Percentiles rank a stretch among this genome's conserved stretches.
Conservation (phyloP, 2,329 filamentous ascomycete species). For the Rosellinia necatrix region DNA sequence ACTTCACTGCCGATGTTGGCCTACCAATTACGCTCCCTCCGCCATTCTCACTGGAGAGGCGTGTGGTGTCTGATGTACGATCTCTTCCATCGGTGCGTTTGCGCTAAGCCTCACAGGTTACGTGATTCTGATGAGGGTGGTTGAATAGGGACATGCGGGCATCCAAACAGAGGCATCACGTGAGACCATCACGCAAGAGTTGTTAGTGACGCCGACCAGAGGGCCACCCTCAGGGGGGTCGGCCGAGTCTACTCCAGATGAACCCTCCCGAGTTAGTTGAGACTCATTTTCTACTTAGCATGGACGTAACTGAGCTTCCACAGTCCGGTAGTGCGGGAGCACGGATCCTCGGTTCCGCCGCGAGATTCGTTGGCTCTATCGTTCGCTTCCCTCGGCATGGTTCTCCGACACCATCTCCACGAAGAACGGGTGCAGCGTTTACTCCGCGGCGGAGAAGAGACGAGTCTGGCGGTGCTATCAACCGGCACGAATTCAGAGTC, state of each 20-base stretch:
- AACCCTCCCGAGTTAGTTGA: conserved; percentile 21
- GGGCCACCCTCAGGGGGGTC: conserved; percentile 29
- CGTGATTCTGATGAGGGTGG: conserved; percentile 12
- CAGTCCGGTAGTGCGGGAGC: conserved; percentile 30
- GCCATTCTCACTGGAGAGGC: conserved; percentile 37
- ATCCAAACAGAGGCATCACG: conserved; percentile 15
- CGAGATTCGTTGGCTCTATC: conserved; percentile 36
- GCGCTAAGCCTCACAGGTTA: background rate
- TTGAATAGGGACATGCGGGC: conserved; percentile 20
- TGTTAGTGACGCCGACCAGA: conserved; percentile 35
- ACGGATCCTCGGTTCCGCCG: conserved; percentile 36
- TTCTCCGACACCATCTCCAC: conserved; percentile 27
- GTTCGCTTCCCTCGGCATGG: conserved; percentile 28
- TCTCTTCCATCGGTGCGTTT: conserved; percentile 38
- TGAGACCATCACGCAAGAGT: conserved; percentile 19
- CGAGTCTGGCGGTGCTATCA: conserved; percentile 23
- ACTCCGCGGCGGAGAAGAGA: conserved; percentile 23
- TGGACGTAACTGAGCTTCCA: conserved; percentile 10
- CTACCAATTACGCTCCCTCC: conserved; percentile 35
- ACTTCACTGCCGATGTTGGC: conserved; percentile 19
- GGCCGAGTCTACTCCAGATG: conserved; percentile 11
- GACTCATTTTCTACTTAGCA: background rate
- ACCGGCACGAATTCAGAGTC: conserved; percentile 42
- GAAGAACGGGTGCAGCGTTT: conserved; percentile 12
- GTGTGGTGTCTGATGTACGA: conserved; percentile 36